Conservation (phyloP, 176 grass and related monocot genomes). For the Oryza brachyantha region DNA sequence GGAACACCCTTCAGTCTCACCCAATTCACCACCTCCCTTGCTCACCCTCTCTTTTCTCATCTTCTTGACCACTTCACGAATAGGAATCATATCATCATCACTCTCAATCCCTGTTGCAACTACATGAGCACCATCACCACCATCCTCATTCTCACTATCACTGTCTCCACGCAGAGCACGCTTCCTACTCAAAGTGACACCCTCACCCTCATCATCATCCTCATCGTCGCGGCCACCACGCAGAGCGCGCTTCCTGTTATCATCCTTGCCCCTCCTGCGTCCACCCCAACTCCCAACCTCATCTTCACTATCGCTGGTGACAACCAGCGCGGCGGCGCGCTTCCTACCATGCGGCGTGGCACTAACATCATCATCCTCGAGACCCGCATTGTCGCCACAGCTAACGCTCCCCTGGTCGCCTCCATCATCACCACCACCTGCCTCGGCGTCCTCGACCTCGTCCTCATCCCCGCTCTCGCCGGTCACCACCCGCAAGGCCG, state of each 20-base stretch:
- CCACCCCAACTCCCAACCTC: neutral
- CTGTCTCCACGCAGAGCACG: conserved; percentile 17
- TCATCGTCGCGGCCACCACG: neutral
- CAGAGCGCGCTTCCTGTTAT: no score
- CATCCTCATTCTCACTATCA: conserved; percentile 48
- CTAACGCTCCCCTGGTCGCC: neutral
- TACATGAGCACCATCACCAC: neutral
- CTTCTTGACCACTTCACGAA: conserved; percentile 32
- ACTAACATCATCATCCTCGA: conserved; percentile 23
- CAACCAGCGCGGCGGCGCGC: neutral
- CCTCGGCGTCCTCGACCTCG: neutral
- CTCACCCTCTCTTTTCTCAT: neutral
- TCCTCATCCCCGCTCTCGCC: conserved; percentile 18
- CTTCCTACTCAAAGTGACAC: conserved; percentile 27
- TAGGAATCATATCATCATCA: conserved; percentile 39
- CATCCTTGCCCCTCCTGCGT: neutral
- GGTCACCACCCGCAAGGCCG: neutral
- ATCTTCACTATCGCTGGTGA: conserved; percentile 23
- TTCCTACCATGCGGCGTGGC: conserved; percentile 8
- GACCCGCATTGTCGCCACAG: neutral
- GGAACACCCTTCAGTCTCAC: conserved; percentile 3
- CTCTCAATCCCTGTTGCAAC: conserved; percentile 16
- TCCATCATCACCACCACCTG: neutral
- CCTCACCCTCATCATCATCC: neutral
- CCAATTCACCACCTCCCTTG: neutral